Evolutionary conservation across 305 asterid genomes (phyloP).

Genomic region (Rubia balearica): DNA sequence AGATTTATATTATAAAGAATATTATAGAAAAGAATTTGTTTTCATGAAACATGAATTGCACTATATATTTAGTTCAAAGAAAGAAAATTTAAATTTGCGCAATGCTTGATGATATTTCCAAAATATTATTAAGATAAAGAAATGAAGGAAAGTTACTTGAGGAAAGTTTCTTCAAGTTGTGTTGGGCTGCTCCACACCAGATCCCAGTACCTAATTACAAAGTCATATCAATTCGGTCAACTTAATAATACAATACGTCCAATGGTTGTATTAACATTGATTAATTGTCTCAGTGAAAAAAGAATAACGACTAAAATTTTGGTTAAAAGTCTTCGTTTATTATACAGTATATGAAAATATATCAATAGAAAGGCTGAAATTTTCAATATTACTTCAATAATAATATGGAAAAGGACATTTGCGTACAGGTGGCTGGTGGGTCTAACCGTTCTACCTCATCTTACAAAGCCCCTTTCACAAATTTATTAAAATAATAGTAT

Average conservation of each 20-base stretch:
- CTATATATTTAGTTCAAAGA: too few relatives aligned
- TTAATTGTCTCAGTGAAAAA: not conserved
- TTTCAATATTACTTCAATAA: not conserved
- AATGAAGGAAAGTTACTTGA: slow-evolving; percentile 11
- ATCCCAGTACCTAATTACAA: slow-evolving; percentile 28
- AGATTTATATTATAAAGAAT: too few relatives aligned
- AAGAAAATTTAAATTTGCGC: too few relatives aligned
- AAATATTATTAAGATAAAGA: not conserved
- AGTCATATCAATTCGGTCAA: not conserved
- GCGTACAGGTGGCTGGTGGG: not conserved
- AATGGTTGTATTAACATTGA: not conserved
- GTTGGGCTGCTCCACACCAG: slow-evolving; percentile 22
- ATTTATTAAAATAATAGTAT: too few relatives aligned
- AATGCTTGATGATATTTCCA: not conserved
- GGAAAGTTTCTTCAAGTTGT: slow-evolving; percentile 8
- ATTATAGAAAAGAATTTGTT: too few relatives aligned
- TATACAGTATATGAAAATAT: not conserved
- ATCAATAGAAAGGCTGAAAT: not conserved
- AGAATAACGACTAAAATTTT: not conserved
- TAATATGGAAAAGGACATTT: not conserved
- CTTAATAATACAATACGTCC: not conserved
- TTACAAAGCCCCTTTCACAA: too few relatives aligned
- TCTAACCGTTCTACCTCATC: not conserved
- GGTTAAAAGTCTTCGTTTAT: not conserved
- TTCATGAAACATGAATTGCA: too few relatives aligned